Base-by-base conservation (phyloP, 306 rosid species). In the Canavalia gladiata region DNA sequence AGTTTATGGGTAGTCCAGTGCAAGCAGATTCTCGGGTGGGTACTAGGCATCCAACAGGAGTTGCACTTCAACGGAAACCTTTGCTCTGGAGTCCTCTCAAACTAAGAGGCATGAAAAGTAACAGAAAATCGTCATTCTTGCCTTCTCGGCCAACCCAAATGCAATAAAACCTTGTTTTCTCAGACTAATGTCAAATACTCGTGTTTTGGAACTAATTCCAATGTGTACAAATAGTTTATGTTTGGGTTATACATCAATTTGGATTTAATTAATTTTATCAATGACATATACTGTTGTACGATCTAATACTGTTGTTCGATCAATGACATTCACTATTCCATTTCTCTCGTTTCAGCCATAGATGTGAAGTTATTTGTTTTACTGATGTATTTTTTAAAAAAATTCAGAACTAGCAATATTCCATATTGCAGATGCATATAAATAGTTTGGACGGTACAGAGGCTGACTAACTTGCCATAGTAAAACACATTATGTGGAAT, bases 1-100 rank as follows among this genome's bases (percentile, higher is more conserved):
- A 88, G 90, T 96, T 96, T 82, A 87, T 86, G 94, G 89, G 94
- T 28, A 96, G 98, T 80, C 98, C 97, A 45, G 25, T 72, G 35
- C 88, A 85, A 63, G 88, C 87, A 70, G 87, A 83, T 49, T 87
- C 89, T 10, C 28, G 70, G 68, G 33, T 82, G 56, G 79, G 84
- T 12, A 1, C 75, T 9, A 91, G 90, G 75, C 83, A 85, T 81
- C 77, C 90, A 10, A 49, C 90, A 33, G 83, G 76, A 29, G 47
- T 93, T 72, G 90, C 98, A 4, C 77, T 93, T 29, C 93, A 75
- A 57, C 63, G 94, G 54, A 93, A 86, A 76, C 85, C 94, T 59
- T 31, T 96, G 9, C 80, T 93, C 31, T 96, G 99, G 99, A 95
- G 99, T 81, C 96, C 99, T 11, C 89, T 95, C 25, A 89, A 84